Percentiles rank a stretch among this genome's conserved stretches.
Conservation (phyloP, 2,329 filamentous ascomycete species). For the Huntiella savannae region DNA sequence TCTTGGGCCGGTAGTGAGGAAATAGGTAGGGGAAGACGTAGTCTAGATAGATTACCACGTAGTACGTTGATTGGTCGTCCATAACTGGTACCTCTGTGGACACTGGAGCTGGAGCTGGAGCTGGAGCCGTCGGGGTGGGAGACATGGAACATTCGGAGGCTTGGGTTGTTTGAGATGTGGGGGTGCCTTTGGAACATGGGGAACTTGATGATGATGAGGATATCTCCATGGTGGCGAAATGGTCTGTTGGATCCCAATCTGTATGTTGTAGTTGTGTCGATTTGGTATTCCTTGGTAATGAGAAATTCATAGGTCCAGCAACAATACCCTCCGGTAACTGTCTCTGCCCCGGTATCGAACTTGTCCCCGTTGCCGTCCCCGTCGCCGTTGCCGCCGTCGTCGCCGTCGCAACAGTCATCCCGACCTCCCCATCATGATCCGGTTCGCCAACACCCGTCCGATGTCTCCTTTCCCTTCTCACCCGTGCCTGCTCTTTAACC, state of each 20-base stretch:
- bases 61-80: constrained; percentile 17
- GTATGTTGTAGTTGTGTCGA: constrained; percentile 13
- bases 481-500: constrained; percentile 33
- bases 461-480: constrained; percentile 30
- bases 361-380: background rate
- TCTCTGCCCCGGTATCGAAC: background rate
- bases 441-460: constrained; percentile 8
- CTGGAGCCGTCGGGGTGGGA: constrained; percentile 3
- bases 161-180: constrained; percentile 6
- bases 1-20: constrained; percentile 39
- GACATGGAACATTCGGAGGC: constrained; percentile 11
- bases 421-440: too few relatives aligned
- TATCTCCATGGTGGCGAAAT: constrained; percentile 14
- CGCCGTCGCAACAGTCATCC: too few relatives aligned
- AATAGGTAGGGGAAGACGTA: constrained; percentile 43
- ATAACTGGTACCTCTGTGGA: background rate
- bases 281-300: background rate
- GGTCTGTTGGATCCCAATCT: constrained; percentile 17
- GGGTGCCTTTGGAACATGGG: constrained; percentile 9
- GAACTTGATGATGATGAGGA: constrained; percentile 14
- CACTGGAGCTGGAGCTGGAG: background rate
- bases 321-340: too few relatives aligned
- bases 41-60: constrained; percentile 41
- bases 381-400: too few relatives aligned
- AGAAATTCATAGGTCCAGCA: too few relatives aligned